phyloP scores from a whole-genome alignment of 2,329 filamentous ascomycete species.

The Teratosphaeria zuluensis region DNA sequence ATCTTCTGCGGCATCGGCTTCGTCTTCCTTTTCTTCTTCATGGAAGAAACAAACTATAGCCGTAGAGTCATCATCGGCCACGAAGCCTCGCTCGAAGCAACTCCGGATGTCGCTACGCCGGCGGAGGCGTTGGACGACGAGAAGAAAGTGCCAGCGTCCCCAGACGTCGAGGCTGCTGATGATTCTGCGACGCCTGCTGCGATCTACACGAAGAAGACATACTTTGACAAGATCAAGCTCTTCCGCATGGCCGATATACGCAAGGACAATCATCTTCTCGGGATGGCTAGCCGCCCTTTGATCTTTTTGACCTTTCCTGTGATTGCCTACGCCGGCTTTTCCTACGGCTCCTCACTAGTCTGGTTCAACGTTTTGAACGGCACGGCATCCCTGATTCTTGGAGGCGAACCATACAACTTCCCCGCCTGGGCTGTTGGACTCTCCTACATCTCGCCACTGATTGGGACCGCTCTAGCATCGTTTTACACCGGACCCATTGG shows the following conservation, averaged over 20 bases:
- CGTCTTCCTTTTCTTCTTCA: constrained; percentile 47
- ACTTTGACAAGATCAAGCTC: constrained; percentile 25
- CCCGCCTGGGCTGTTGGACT: constrained; percentile 29
- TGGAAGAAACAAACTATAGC: constrained; percentile 51
- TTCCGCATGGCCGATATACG: constrained; percentile 20
- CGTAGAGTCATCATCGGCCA: constrained; percentile 1
- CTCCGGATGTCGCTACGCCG: neutral
- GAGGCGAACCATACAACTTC: constrained; percentile 30
- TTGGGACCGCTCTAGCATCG: constrained; percentile 28
- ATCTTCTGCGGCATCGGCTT: constrained; percentile 43
- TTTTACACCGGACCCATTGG: constrained; percentile 28
- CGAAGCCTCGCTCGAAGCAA: neutral
- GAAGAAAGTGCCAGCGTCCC: neutral
- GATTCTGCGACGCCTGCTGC: neutral
- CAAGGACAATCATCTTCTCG: constrained; percentile 21
- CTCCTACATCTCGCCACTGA: constrained; percentile 27
- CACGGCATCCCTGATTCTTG: constrained; percentile 32
- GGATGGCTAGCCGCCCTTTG: constrained; percentile 21
- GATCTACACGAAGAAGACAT: constrained; percentile 17
- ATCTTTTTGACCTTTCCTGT: constrained; percentile 20
- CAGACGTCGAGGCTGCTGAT: constrained; percentile 4
- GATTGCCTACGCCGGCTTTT: constrained; percentile 31
- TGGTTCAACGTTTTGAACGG: constrained; percentile 38
- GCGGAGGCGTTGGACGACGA: neutral
- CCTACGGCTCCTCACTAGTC: constrained; percentile 30